Base-by-base conservation (phyloP, 164 flowering plant species). In the Macadamia integrifolia region DNA sequence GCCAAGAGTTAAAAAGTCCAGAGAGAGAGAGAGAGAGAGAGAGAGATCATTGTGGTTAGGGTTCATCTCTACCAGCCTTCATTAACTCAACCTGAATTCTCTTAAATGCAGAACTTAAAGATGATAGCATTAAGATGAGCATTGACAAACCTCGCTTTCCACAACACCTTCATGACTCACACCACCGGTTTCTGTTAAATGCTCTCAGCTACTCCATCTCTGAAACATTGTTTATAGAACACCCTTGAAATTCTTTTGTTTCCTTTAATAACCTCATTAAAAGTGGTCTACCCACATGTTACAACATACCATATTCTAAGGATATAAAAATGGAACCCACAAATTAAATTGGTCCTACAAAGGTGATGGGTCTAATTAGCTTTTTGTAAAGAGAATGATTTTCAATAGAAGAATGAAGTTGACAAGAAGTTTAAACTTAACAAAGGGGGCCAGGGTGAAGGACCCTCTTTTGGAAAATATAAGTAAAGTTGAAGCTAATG, bases 31-130 rank as follows among this genome's bases (percentile, higher is more conserved):
- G 50, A 46, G 40, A 46, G 9, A n/a, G 50, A 8, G 13, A 14
- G 15, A 5, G 3, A 44, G 71, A 35, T 60, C 28, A 48, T 58
- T 60, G 71, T 46, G 15, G 31, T 17, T 61, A 55, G 58, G 60
- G 64, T 52, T 67, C 59, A 60, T 59, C 57, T 55, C 69, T 60
- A 78, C 78, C 80, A 75, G 80, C 78, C 74, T 65, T 64, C 80
- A 69, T 77, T 82, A 75, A 80, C 57, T 77, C 71, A 53, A 43
- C 77, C 70, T 79, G 80, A 80, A 82, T 78, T 72, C 77, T 69
- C 67, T 75, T 78, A 71, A 80, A 77, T 78, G 80, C 80, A 55
- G 79, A 78, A 80, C 78, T 82, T 65, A 82, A 75, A 75, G 71
- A 60, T 70, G 80, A 23, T 23, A 74, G 62, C 62, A 70, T 69